These are phyloP conservation scores for Shiraia bambusicola DNA, from an alignment of 2,329 filamentous ascomycete genomes.

Conservation along the genomic window DNA sequence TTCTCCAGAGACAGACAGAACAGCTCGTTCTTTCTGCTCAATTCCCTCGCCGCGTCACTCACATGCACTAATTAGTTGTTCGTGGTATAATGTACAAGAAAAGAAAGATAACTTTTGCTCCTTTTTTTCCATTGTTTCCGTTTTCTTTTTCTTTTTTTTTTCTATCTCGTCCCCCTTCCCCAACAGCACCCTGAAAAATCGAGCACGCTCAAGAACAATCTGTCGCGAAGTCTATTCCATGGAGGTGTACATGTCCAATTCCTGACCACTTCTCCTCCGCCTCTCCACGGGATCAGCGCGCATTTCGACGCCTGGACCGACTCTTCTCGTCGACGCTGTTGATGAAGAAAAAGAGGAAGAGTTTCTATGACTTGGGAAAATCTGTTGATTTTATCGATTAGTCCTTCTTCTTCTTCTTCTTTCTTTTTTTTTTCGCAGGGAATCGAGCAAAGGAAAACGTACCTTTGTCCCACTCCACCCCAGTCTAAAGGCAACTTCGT, in stretches of 20 bases:
- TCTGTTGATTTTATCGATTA: slow-evolving; percentile 38
- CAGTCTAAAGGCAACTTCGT: slow-evolving; percentile 88
- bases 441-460: no score
- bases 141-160: not conserved
- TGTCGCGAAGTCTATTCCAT: no score
- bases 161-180: not conserved
- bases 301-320: slow-evolving; percentile 83
- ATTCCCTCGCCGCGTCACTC: no score
- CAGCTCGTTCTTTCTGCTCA: no score
- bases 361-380: slow-evolving; percentile 61
- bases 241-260: slow-evolving; percentile 66
- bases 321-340: slow-evolving; percentile 57
- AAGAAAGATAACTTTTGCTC: not conserved
- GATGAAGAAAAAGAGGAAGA: no score
- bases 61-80: no score
- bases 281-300: slow-evolving; percentile 64
- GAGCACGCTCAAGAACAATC: no score
- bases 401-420: no score
- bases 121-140: not conserved
- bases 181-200: no score
- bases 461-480: slow-evolving; percentile 96
- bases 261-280: slow-evolving; percentile 53
- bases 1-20: no score
- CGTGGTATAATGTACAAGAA: no score
- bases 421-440: no score